Conservation (phyloP, 1,284 basidiomycete species). For the Ganoderma multipileum region DNA sequence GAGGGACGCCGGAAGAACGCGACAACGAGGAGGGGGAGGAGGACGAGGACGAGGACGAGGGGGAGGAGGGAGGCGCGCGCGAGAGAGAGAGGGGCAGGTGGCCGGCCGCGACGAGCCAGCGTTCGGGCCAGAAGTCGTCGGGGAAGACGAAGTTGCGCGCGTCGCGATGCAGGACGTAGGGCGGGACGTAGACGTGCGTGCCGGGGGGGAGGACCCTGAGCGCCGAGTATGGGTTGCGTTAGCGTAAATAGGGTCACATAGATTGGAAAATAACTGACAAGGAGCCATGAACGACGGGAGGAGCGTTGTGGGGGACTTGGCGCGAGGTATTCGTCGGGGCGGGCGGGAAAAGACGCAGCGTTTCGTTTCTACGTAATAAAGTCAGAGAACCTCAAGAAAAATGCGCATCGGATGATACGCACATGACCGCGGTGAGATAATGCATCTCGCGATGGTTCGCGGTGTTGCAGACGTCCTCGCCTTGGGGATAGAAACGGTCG, state of each 20-base stretch:
- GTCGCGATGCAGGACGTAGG: conserved; percentile 10
- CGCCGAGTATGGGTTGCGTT: no score
- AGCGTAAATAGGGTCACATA: neutral
- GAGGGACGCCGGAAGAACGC: no score
- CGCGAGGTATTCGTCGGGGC: conserved; percentile 47
- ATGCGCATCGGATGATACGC: conserved; percentile 8
- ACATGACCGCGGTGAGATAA: conserved; percentile 40
- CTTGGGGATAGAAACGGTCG: conserved; percentile 33
- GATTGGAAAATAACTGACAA: conserved; percentile 26
- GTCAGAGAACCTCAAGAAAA: no score
- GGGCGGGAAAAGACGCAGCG: conserved; percentile 59
- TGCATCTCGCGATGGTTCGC: conserved; percentile 32
- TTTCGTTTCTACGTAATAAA: conserved; percentile 57
- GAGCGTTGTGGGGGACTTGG: conserved; percentile 35
- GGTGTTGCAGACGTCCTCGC: conserved; percentile 32
- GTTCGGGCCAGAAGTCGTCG: conserved; percentile 13
- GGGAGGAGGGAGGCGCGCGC: neutral
- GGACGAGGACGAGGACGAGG: no score
- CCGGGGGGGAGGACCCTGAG: neutral
- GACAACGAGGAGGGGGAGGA: no score
- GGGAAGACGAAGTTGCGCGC: conserved; percentile 14
- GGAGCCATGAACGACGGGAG: conserved; percentile 24
- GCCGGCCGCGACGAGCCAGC: conserved; percentile 12
- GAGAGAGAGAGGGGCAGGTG: neutral
- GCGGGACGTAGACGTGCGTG: neutral